A percentile compares a stretch with the other conserved stretches of the same genome.
These are phyloP conservation scores for Uncinocarpus reesii DNA, from an alignment of 2,329 filamentous ascomycete species.

Conservation along the genomic window DNA sequence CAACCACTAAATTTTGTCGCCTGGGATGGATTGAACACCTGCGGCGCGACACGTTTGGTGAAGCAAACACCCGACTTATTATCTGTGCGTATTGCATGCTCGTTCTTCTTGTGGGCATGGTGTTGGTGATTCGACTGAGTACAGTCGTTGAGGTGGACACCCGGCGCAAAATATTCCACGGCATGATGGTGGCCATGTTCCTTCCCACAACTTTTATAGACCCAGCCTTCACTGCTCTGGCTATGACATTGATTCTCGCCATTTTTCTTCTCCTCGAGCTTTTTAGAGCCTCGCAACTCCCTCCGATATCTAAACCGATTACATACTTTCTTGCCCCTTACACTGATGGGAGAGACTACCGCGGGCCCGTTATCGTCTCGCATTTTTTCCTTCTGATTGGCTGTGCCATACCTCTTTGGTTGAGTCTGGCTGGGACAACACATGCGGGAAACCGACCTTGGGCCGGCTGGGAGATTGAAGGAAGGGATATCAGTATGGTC, in stretches of 20 bases:
- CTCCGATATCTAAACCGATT: constrained; percentile 75
- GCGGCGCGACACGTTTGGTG: constrained; percentile 56
- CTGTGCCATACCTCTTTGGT: constrained; percentile 89
- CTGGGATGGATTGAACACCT: constrained; percentile 55
- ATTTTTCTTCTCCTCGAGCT: constrained; percentile 84
- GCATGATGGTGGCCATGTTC: constrained; percentile 96
- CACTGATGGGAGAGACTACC: constrained; percentile 83
- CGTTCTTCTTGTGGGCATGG: constrained; percentile 61
- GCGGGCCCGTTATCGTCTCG: constrained; percentile 86
- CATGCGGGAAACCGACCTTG: constrained; percentile 48
- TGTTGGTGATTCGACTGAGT: constrained; percentile 63
- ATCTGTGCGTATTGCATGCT: constrained; percentile 62
- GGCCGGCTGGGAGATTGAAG: constrained; percentile 62
- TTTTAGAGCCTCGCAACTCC: constrained; percentile 79
- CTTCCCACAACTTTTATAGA: constrained; percentile 79
- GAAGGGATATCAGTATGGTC: constrained; percentile 77
- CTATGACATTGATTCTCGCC: constrained; percentile 66
- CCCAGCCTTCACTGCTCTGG: constrained; percentile 69
- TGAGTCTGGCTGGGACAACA: constrained; percentile 62
- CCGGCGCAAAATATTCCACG: constrained; percentile 91
- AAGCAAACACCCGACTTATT: constrained; percentile 70
- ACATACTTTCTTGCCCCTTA: constrained; percentile 84
- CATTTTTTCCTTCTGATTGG: constrained; percentile 94
- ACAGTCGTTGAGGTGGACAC: constrained; percentile 85
- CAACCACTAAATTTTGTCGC: constrained; percentile 34